Conservation (phyloP, 495 filamentous ascomycete genomes). For the Penicillium macrosclerotiorum region DNA sequence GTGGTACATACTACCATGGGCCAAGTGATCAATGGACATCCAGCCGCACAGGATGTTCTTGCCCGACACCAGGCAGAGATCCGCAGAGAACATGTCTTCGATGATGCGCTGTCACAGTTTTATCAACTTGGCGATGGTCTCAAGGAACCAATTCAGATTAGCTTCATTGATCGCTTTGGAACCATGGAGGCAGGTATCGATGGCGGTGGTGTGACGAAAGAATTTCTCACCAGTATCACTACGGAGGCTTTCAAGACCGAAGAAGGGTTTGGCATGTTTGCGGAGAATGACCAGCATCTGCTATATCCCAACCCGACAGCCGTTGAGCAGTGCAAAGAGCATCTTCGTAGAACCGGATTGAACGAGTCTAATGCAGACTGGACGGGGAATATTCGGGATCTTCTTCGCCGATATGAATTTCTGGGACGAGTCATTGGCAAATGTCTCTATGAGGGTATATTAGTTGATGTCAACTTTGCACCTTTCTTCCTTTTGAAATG, state of each 20-base stretch:
- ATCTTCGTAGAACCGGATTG: slow-evolving; percentile 52
- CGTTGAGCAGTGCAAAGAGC: slow-evolving; percentile 68
- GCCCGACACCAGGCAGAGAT: slow-evolving; percentile 79
- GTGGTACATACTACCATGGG: slow-evolving; percentile 43
- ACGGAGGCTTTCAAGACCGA: slow-evolving; percentile 75
- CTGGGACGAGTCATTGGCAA: slow-evolving; percentile 91
- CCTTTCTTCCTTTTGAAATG: slow-evolving; percentile 96
- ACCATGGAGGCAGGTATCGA: slow-evolving; percentile 91
- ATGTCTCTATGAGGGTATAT: slow-evolving; percentile 95
- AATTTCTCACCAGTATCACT: slow-evolving; percentile 90
- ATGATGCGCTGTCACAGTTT: slow-evolving; percentile 82
- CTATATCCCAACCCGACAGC: slow-evolving; percentile 85
- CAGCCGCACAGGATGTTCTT: slow-evolving; percentile 48
- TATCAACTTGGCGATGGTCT: slow-evolving; percentile 77
- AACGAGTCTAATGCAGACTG: slow-evolving; percentile 54
- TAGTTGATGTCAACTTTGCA: slow-evolving; percentile 91
- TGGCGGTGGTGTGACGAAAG: slow-evolving; percentile 95
- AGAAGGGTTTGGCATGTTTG: slow-evolving; percentile 59
- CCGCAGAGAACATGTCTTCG: slow-evolving; percentile 73
- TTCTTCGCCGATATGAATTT: slow-evolving; percentile 84
- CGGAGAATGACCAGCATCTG: slow-evolving; percentile 83
- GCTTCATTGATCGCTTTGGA: slow-evolving; percentile 89
- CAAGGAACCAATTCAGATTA: slow-evolving; percentile 97
- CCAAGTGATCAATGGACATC: slow-evolving; percentile 33
- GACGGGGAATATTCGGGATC: slow-evolving; percentile 54